Percentiles rank a stretch among this genome's conserved stretches.
Conservation (phyloP, 1,139 yeast genomes). For the Geotrichum bryndzae region DNA sequence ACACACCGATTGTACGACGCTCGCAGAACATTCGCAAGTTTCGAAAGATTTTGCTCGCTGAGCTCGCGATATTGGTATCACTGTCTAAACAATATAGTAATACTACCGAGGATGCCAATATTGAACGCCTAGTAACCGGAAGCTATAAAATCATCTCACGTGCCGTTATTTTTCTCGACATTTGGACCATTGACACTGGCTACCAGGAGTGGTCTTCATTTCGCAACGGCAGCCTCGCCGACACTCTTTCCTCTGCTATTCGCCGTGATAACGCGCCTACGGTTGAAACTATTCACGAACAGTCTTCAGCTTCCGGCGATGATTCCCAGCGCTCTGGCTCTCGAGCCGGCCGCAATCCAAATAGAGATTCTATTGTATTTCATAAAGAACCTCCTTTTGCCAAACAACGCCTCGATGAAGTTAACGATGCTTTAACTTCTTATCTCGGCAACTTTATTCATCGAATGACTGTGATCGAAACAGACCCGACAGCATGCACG, state of each 20-base stretch:
- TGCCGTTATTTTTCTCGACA: conserved; percentile 64
- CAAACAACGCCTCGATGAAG: conserved; percentile 63
- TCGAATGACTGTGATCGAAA: conserved; percentile 28
- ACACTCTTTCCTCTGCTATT: conserved; percentile 6
- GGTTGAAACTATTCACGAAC: conserved; percentile 15
- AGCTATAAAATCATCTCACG: conserved; percentile 69
- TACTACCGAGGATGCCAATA: conserved; percentile 57
- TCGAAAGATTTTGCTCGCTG: conserved; percentile 77
- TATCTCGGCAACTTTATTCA: conserved; percentile 52
- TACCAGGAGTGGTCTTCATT: conserved; percentile 9
- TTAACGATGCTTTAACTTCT: conserved; percentile 60
- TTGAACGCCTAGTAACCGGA: conserved; percentile 66
- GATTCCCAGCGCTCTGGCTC: conserved; percentile 1
- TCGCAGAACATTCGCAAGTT: conserved; percentile 64
- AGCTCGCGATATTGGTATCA: conserved; percentile 82
- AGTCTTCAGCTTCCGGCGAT: conserved; percentile 3
- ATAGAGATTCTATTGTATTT: conserved; percentile 30
- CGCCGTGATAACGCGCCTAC: neutral
- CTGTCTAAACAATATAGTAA: conserved; percentile 81
- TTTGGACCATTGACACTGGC: conserved; percentile 47
- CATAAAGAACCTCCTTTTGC: conserved; percentile 58
- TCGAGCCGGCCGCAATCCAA: conserved; percentile 8
- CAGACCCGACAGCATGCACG: conserved; percentile 33
- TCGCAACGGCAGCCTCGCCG: conserved; percentile 8
- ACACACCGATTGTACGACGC: conserved; percentile 68